phyloP scores from a whole-genome alignment of 176 grass and related monocot species.

The Tillandsia leiboldiana region DNA sequence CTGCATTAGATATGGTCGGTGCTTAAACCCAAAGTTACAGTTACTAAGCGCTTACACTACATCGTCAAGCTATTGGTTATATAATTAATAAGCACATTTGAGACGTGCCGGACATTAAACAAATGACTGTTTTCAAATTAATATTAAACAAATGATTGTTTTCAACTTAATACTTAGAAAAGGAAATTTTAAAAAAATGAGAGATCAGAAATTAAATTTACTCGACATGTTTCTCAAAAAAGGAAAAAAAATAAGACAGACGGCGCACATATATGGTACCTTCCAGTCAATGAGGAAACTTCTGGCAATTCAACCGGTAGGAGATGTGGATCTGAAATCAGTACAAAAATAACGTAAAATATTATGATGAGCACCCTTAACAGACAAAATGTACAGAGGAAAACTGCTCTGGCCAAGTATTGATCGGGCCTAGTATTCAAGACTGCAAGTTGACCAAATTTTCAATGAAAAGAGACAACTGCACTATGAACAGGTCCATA shows the following conservation, averaged over 20 bases:
- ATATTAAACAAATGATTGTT: too few species aligned
- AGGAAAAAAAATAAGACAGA: not conserved
- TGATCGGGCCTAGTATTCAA: too few species aligned
- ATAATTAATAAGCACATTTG: too few species aligned
- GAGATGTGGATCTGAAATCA: constrained; percentile 66
- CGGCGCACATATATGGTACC: constrained; percentile 29
- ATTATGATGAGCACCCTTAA: not conserved
- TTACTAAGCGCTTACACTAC: too few species aligned
- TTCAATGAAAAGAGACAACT: not conserved
- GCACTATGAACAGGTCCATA: not conserved
- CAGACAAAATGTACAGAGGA: not conserved
- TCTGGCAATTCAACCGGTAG: constrained; percentile 89
- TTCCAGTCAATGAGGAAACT: constrained; percentile 65
- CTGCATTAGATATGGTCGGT: too few species aligned
- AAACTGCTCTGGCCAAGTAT: not conserved
- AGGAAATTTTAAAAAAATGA: not conserved
- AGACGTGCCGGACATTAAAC: too few species aligned
- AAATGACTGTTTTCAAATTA: too few species aligned
- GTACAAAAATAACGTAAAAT: not conserved
- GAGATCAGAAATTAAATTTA: constrained; percentile 14
- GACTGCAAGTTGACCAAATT: not conserved
- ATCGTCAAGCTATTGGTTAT: too few species aligned
- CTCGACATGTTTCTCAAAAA: not conserved
- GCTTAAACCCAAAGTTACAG: too few species aligned
- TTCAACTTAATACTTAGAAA: too few species aligned